Conservation (phyloP, 2,329 filamentous ascomycete species). For the Ophiostoma novo-ulmi region DNA sequence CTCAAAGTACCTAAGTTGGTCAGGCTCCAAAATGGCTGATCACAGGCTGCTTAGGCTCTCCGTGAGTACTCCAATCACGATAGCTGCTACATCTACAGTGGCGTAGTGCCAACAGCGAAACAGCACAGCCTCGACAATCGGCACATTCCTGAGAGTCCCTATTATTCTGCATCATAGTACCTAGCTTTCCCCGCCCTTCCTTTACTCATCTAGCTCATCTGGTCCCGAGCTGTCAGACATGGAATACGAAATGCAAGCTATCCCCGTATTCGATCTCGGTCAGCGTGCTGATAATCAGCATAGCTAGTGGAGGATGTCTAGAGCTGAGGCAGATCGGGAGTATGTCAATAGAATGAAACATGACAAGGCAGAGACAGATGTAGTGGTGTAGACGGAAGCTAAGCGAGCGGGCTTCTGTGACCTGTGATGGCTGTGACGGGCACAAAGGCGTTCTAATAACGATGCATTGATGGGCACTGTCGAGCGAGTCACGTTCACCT, state of each 20-base stretch:
- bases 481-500: not conserved
- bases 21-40: no score
- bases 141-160: not conserved
- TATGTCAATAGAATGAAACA: not conserved
- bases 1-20: no score
- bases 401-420: no score
- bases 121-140: not conserved
- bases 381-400: not conserved
- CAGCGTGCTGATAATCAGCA: not conserved
- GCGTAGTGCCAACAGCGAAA: not conserved
- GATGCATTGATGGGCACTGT: not conserved
- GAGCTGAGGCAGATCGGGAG: not conserved
- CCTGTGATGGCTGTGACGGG: no score
- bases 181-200: not conserved
- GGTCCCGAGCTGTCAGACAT: not conserved
- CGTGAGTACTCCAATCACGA: not conserved
- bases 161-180: not conserved
- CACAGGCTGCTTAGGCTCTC: not conserved
- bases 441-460: no score
- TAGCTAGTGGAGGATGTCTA: not conserved
- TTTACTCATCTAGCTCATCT: not conserved
- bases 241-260: not conserved
- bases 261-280: not conserved
- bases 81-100: not conserved
- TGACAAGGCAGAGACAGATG: not conserved